Evolutionary conservation across 2,329 filamentous ascomycete species (phyloP), one percentile per base, ranked within the genome.

Genomic region (Scytalidium lignicola): DNA sequence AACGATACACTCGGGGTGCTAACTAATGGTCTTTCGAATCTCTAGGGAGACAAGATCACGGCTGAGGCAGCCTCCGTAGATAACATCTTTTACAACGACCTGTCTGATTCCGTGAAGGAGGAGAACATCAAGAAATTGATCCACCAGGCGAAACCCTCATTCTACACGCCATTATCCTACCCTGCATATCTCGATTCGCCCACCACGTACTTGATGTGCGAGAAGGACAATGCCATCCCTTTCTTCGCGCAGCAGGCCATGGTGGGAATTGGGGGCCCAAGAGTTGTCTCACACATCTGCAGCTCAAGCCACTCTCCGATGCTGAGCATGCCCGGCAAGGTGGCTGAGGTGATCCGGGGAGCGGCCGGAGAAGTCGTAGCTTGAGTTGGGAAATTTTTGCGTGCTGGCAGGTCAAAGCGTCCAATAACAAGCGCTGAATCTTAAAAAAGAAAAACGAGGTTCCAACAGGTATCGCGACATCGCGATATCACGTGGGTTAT

Each of bases 1-100:
- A 7, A 7, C 13, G 26, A 7, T 28, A 28, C 13, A 28, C 13
- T 28, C 7, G 13, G 7, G 13, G 26, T 28, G 26, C n/a, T n/a
- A n/a, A n/a, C n/a, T n/a, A n/a, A 13, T 13, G 7, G 26, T 7
- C 26, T 28, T 28, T 28, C 26, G n/a, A n/a, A n/a, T n/a, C 13
- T 13, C 26, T 26, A 49, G 47, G 41, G 29, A 2, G 47, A 49
- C 12, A 23, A 44, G 17, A 52, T 19, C 18, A 37, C 37, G 2
- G 58, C 61, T 32, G 48, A 10, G 3, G 51, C 57, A n/a, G 55
- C 58, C 1, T n/a, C n/a, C n/a, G n/a, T n/a, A n/a, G 41, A 50
- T 6, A 42, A 62, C 7, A 57, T 61, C 20, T 67, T 70, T 50
- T 70, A 68, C 52, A 65, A 67, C 46, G 67, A 70, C 46, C 50